A percentile compares a stretch with the other conserved stretches of the same genome.
Conservation (phyloP, 179 eudicot genomes). For the Beta lomatogona region DNA sequence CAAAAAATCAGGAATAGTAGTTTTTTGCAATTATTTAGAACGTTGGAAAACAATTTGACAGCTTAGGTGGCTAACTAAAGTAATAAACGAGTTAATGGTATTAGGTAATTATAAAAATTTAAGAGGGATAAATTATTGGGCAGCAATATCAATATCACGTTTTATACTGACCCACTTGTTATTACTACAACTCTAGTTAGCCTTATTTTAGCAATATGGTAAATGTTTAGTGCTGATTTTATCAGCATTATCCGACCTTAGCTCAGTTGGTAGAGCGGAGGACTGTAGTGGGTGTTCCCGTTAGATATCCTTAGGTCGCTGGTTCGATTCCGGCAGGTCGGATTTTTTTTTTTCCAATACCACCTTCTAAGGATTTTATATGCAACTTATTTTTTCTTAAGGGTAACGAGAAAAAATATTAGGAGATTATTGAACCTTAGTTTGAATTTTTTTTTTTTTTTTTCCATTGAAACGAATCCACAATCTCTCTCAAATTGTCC, state of each 20-base stretch:
- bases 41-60: background rate
- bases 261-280: slow-evolving; percentile 70
- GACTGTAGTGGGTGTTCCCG: slow-evolving; percentile 44
- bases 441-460: too few relatives aligned
- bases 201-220: too few relatives aligned
- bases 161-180: background rate
- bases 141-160: background rate
- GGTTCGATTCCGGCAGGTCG: slow-evolving; percentile 97
- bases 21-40: slow-evolving; percentile 7
- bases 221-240: too few relatives aligned
- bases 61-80: background rate
- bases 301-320: slow-evolving; percentile 66
- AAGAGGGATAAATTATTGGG: background rate
- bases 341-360: slow-evolving; percentile 21
- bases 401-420: too few relatives aligned
- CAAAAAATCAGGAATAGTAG: slow-evolving; percentile 19
- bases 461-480: too few relatives aligned
- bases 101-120: background rate
- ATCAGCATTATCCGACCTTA: slow-evolving; percentile 34
- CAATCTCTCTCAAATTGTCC: too few relatives aligned
- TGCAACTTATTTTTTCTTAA: too few relatives aligned
- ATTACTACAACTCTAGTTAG: too few relatives aligned
- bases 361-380: too few relatives aligned
- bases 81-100: background rate
- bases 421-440: too few relatives aligned